Evolutionary conservation across 1,284 basidiomycete genomes (phyloP), one percentile per base, ranked within the genome.

Genomic region (Irpex sp.): DNA sequence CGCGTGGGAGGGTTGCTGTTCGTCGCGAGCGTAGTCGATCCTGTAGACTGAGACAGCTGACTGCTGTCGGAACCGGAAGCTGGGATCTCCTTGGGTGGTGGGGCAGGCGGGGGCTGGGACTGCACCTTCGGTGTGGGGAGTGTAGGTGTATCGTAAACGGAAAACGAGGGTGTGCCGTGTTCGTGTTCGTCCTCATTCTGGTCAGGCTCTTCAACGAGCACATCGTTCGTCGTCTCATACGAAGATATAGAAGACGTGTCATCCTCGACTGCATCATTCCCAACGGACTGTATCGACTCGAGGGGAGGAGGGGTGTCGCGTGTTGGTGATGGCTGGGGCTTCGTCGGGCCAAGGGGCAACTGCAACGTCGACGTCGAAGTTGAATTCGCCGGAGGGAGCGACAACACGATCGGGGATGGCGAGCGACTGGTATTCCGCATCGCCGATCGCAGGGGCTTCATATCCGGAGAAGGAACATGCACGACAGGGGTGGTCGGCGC

Each of bases 161-260:
- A 19, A 7, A 19, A 9, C 9, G 15, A 19, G 31, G 53, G 53
- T 17, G 53, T 55, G 53, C 26, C 35, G 51, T 17, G 60, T 58
- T 36, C 9, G 58, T 65, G 66, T 31, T 63, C 61, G 17, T 51
- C 54, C n/a, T 69, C 66, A 26, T 26, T 4, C 26, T 26, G 26
- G 26, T 26, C 26, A 21, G 63, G 66, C 0, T 65, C 75, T 1
- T 77, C 78, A 1, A 71, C 76, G 21, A 82, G 77, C 43, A 74
- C 76, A 68, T 87, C 86, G 47, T 78, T 78, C 1, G 79, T 85
- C 0, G 87, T 87, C 67, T 84, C 85, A 67, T 88, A 89, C 35
- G 86, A 87, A 15, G 83, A 84, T 1, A 83, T 76, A 1, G 81
- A 83, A 4, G 76, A 77, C 1, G 68, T 70, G 66, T 82, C 80